These are phyloP conservation scores for Rhinocladiella mackenziei DNA, from an alignment of 2,329 filamentous ascomycete species.

Conservation along the genomic window DNA sequence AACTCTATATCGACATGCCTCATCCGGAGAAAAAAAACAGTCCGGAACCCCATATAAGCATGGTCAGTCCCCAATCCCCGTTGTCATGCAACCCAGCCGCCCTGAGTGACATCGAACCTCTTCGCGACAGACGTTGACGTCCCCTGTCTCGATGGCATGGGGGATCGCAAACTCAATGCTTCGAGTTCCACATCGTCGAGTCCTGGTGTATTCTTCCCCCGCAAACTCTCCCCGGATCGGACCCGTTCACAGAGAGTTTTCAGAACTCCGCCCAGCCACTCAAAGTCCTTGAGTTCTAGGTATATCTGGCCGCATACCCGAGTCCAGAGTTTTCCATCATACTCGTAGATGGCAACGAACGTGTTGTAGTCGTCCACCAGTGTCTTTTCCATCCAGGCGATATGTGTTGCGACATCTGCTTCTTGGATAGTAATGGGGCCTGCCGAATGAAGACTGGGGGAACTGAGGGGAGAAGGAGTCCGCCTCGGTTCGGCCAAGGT, in stretches of 20 bases:
- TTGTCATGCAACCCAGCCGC: slow-evolving; percentile 23
- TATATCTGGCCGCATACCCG: slow-evolving; percentile 80
- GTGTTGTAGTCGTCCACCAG: slow-evolving; percentile 63
- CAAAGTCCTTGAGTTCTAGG: slow-evolving; percentile 73
- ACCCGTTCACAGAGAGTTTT: slow-evolving; percentile 54
- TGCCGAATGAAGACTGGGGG: slow-evolving; percentile 16
- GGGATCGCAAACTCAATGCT: slow-evolving; percentile 10
- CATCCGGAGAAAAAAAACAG: not conserved
- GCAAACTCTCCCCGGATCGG: slow-evolving; percentile 24
- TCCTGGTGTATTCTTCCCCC: slow-evolving; percentile 12
- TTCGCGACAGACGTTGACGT: slow-evolving; percentile 16
- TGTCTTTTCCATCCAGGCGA: slow-evolving; percentile 56
- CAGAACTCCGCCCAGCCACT: slow-evolving; percentile 60
- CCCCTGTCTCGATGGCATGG: slow-evolving; percentile 15
- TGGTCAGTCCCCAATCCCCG: slow-evolving; percentile 7
- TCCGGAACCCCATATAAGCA: not conserved
- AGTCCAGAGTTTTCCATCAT: slow-evolving; percentile 63
- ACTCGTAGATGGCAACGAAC: slow-evolving; percentile 62
- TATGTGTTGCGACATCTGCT: slow-evolving; percentile 41
- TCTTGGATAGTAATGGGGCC: slow-evolving; percentile 29
- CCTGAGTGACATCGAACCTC: slow-evolving; percentile 21
- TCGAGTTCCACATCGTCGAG: slow-evolving; percentile 14
- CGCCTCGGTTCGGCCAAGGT: slow-evolving; percentile 14
- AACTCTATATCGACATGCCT: too few relatives aligned
- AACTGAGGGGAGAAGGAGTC: slow-evolving; percentile 18